phyloP scores from a whole-genome alignment of 306 rosid species.

The Trifolium repens region DNA sequence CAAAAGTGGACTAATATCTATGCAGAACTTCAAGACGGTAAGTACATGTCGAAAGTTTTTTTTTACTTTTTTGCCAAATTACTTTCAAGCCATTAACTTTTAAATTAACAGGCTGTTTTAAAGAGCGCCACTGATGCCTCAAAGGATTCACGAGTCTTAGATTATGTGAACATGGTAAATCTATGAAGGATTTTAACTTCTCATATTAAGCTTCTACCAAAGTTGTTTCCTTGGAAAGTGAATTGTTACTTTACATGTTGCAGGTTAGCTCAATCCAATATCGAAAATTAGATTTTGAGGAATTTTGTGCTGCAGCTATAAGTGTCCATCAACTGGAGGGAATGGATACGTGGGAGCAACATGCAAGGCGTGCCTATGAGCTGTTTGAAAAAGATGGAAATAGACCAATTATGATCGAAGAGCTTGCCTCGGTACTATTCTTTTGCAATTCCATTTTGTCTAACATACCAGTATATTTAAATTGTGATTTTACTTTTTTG shows the following conservation, averaged over 20 bases:
- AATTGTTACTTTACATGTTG: slow-evolving; percentile 38
- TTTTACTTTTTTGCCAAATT: slow-evolving; percentile 16
- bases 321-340: slow-evolving; percentile 91
- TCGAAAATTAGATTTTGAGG: slow-evolving; percentile 84
- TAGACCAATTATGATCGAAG: slow-evolving; percentile 86
- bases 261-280: slow-evolving; percentile 84
- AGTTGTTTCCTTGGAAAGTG: slow-evolving; percentile 13
- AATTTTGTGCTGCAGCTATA: slow-evolving; percentile 83
- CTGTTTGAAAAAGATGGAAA: slow-evolving; percentile 90
- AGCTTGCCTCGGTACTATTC: slow-evolving; percentile 77
- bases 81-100: slow-evolving; percentile 36
- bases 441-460: slow-evolving; percentile 9
- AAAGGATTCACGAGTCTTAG: slow-evolving; percentile 72
- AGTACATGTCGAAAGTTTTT: slow-evolving; percentile 29
- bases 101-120: slow-evolving; percentile 64
- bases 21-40: slow-evolving; percentile 89
- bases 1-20: slow-evolving; percentile 79
- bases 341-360: slow-evolving; percentile 79
- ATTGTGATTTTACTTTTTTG: slow-evolving; percentile 3
- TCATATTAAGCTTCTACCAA: not conserved
- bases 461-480: not conserved
- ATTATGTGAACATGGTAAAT: slow-evolving; percentile 73
- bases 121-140: slow-evolving; percentile 76
- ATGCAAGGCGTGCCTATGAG: slow-evolving; percentile 83
- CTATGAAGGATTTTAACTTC: slow-evolving; percentile 8